phyloP scores from a whole-genome alignment of 768 basidiomycete species.

The Panellus pusillus region DNA sequence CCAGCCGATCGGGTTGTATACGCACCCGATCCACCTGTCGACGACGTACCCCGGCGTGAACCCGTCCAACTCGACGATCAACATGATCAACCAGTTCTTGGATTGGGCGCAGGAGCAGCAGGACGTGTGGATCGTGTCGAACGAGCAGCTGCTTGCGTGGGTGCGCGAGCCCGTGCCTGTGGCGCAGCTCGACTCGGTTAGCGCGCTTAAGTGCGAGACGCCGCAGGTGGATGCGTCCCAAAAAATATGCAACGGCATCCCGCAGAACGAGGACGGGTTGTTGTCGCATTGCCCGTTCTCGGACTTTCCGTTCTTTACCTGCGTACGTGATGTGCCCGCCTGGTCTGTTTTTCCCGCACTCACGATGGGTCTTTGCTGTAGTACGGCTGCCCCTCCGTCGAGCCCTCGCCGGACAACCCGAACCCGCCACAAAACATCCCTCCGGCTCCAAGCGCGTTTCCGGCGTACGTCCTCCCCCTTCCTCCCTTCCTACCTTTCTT shows the following conservation, averaged over 20 bases:
- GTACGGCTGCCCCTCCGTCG: constrained; percentile 70
- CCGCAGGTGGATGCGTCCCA: constrained; percentile 54
- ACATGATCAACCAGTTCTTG: constrained; percentile 77
- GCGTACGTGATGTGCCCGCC: too few relatives aligned
- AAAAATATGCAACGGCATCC: constrained; percentile 81
- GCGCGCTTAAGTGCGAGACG: constrained; percentile 60
- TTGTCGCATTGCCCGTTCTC: constrained; percentile 61
- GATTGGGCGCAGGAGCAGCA: constrained; percentile 78
- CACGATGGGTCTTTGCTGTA: too few relatives aligned
- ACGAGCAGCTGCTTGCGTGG: constrained; percentile 72
- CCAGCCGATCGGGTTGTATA: constrained; percentile 80
- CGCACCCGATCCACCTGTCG: constrained; percentile 71
- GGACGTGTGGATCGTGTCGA: constrained; percentile 77
- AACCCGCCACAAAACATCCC: constrained; percentile 63
- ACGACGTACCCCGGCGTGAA: constrained; percentile 60
- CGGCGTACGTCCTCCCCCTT: constrained; percentile 51
- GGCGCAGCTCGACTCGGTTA: constrained; percentile 53
- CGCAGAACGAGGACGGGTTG: constrained; percentile 62
- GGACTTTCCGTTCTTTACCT: constrained; percentile 80
- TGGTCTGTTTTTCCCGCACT: too few relatives aligned
- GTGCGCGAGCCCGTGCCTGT: constrained; percentile 65
- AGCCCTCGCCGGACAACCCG: constrained; percentile 59
- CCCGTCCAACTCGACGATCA: constrained; percentile 52
- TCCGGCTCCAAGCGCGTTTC: constrained; percentile 45
- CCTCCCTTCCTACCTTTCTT: too few relatives aligned